Percentiles rank a stretch among this genome's conserved stretches.
These are phyloP conservation scores for Bolboschoenus planiculmis DNA, from an alignment of 176 grass and related monocot species.

Conservation along the genomic window DNA sequence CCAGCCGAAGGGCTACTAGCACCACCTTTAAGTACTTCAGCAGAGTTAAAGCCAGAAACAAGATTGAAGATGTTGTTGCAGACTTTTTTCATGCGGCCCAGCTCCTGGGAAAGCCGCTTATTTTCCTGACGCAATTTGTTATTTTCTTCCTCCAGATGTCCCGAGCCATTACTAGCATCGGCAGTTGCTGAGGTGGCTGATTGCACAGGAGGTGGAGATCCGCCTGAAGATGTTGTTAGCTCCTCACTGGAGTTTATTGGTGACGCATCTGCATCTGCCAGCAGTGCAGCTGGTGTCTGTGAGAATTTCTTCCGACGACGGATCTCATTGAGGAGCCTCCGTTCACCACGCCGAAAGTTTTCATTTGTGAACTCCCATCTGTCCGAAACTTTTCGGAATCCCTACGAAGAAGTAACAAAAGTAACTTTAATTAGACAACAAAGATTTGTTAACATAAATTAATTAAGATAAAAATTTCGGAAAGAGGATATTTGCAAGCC, in stretches of 20 bases:
- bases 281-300: slow-evolving; percentile 8
- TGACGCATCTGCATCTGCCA: slow-evolving; percentile 15
- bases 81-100: slow-evolving; percentile 45
- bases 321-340: slow-evolving; percentile 55
- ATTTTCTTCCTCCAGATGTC: slow-evolving; percentile 72
- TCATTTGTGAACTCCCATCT: slow-evolving; percentile 90
- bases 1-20: background rate
- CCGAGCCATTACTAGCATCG: slow-evolving; percentile 15
- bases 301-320: slow-evolving; percentile 43
- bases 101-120: slow-evolving; percentile 53
- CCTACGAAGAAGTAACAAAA: slow-evolving; percentile 26
- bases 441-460: background rate
- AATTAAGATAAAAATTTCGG: background rate
- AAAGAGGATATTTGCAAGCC: background rate
- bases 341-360: slow-evolving; percentile 61
- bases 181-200: background rate
- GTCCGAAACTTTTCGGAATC: slow-evolving; percentile 68
- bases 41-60: slow-evolving; percentile 36
- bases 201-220: background rate
- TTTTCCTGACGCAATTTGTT: slow-evolving; percentile 66
- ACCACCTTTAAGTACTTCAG: background rate
- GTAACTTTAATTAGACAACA: background rate
- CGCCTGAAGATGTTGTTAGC: slow-evolving; percentile 34
- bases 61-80: slow-evolving; percentile 61
- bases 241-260: slow-evolving; percentile 65